Conservation (phyloP, 1,284 basidiomycete genomes). For the Veloboletus limbatus region DNA sequence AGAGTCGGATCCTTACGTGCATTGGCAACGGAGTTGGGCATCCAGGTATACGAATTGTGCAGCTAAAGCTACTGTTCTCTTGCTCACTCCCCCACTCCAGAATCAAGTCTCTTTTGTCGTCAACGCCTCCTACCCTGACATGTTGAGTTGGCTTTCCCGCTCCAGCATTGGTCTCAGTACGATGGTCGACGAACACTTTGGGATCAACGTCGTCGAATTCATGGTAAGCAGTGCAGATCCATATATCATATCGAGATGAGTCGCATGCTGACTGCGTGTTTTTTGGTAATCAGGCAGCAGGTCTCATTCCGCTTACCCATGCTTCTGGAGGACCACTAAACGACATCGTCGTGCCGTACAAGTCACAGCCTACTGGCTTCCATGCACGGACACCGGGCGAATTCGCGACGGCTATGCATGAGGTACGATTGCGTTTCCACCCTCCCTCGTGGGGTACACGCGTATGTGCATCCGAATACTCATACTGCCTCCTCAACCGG, state of each 20-base stretch:
- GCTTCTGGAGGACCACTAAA: conserved; percentile 89
- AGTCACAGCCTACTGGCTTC: conserved; percentile 59
- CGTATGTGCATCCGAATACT: not conserved
- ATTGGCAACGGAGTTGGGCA: conserved; percentile 60
- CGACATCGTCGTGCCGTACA: conserved; percentile 86
- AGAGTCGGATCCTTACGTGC: conserved; percentile 63
- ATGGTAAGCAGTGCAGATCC: conserved; percentile 61
- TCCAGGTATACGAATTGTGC: conserved; percentile 49
- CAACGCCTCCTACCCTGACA: conserved; percentile 76
- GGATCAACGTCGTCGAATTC: conserved; percentile 97
- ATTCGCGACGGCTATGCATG: conserved; percentile 72
- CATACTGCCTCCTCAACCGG: conserved; percentile 9
- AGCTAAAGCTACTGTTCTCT: not conserved
- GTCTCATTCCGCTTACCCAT: conserved; percentile 89
- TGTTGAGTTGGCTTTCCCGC: conserved; percentile 67
- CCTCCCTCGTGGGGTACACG: conserved; percentile 7
- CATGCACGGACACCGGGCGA: conserved; percentile 71
- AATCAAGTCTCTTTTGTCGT: conserved; percentile 75
- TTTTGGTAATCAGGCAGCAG: conserved; percentile 68
- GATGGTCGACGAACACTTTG: conserved; percentile 99
- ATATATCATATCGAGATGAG: not conserved
- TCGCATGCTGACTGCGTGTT: conserved; percentile 16
- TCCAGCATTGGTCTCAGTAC: conserved; percentile 90
- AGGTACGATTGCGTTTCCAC: conserved; percentile 38
- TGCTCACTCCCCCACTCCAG: conserved; percentile 38